Evolutionary conservation across 768 basidiomycete genomes (phyloP).

Genomic region (Agrocybe pediades): DNA sequence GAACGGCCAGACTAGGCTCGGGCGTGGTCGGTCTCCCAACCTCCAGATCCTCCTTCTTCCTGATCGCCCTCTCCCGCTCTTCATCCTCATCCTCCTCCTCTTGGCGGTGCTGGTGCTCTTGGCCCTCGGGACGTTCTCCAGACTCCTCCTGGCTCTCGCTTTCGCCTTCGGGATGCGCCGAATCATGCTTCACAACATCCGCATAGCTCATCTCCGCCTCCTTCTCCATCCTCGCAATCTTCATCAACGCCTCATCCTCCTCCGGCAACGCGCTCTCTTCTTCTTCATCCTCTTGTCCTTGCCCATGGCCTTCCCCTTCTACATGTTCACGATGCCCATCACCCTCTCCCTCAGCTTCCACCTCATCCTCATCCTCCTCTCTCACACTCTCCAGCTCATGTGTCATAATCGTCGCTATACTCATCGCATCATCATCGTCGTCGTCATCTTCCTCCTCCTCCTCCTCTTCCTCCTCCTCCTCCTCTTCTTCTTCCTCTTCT

Average conservation of each 20-base stretch:
- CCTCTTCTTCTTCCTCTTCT: conserved; percentile 14
- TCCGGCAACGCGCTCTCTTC: neutral
- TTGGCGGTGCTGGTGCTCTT: conserved; percentile 20
- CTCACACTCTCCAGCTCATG: conserved; percentile 73
- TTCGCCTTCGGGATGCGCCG: no score
- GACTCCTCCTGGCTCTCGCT: neutral
- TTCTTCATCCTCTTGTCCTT: conserved; percentile 9
- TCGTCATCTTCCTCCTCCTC: conserved; percentile 54
- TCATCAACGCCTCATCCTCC: conserved; percentile 10
- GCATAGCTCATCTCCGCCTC: conserved; percentile 46
- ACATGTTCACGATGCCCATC: no score
- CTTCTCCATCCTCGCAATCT: conserved; percentile 16
- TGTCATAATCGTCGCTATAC: conserved; percentile 69
- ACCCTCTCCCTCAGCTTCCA: conserved; percentile 24
- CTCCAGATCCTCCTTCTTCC: conserved; percentile 23
- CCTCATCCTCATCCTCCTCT: conserved; percentile 71
- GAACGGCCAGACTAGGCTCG: conserved; percentile 60
- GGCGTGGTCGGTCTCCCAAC: conserved; percentile 78
- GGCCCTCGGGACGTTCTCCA: neutral
- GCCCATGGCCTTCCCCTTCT: conserved; percentile 10
- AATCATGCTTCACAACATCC: no score
- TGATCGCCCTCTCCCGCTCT: conserved; percentile 42
- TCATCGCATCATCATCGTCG: conserved; percentile 71
- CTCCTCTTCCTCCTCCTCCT: conserved; percentile 22
- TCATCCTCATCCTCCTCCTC: conserved; percentile 36